Percentiles rank a stretch among this genome's conserved stretches.
These are phyloP conservation scores for Dalbergia cultrata DNA, from an alignment of 306 rosid species.

Conservation along the genomic window DNA sequence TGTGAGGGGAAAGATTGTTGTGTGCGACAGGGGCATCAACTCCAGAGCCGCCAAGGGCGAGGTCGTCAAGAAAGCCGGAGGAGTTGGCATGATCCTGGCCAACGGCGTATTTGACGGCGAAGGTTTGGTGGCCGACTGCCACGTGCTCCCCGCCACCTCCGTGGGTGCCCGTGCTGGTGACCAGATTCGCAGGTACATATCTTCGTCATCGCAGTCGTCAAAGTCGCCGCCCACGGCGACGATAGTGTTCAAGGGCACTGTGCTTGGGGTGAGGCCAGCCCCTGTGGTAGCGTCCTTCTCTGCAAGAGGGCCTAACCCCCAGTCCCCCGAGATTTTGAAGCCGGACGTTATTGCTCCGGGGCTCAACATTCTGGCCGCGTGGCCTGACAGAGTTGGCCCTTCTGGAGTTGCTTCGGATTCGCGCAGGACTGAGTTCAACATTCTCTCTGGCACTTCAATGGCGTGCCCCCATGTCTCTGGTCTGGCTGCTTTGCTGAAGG, in stretches of 20 bases:
- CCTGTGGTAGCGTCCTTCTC: conserved; percentile 93
- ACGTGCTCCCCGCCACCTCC: conserved; percentile 80
- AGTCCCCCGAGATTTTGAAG: conserved; percentile 77
- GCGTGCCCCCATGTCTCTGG: conserved; percentile 95
- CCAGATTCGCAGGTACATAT: conserved; percentile 61
- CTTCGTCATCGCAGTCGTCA: conserved; percentile 43
- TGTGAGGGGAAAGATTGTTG: conserved; percentile 68
- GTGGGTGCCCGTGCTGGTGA: conserved; percentile 75
- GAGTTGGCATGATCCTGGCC: conserved; percentile 81
- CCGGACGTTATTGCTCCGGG: conserved; percentile 89
- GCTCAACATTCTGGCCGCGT: conserved; percentile 87
- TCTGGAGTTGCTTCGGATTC: conserved; percentile 70
- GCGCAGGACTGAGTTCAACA: conserved; percentile 75
- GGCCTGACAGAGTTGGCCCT: conserved; percentile 76
- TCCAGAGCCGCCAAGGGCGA: conserved; percentile 82
- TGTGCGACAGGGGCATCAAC: conserved; percentile 85
- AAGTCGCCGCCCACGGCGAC: conserved; percentile 63
- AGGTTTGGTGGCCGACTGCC: conserved; percentile 92
- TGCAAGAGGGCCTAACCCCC: conserved; percentile 86
- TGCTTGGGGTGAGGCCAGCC: conserved; percentile 71
- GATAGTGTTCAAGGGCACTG: conserved; percentile 74
- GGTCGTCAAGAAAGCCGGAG: conserved; percentile 80
- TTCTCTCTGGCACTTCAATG: conserved; percentile 89
- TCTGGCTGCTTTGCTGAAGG: conserved; percentile 78
- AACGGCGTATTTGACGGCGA: conserved; percentile 87